Evolutionary conservation across 352 stramenopile genomes (phyloP).

Genomic region (Phytophthora syringae): DNA sequence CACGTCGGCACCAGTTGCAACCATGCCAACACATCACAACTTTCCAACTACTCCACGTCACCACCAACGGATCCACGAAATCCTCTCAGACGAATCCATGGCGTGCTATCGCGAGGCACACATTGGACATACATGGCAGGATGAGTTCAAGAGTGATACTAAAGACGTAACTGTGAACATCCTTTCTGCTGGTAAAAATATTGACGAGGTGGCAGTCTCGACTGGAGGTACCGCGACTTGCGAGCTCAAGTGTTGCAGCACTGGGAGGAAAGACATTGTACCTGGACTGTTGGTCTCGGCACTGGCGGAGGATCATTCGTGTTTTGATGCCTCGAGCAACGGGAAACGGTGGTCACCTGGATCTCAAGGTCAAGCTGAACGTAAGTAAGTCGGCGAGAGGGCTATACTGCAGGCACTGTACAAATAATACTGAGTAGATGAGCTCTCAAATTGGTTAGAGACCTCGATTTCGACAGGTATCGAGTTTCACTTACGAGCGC

Average conservation of each 20-base stretch:
- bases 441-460: no score
- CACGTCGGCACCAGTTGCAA: conserved; percentile 8
- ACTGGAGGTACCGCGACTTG: conserved; percentile 2
- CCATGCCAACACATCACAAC: not conserved
- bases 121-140: conserved; percentile 24
- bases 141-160: conserved; percentile 22
- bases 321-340: conserved; percentile 33
- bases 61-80: not conserved
- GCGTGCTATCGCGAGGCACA: conserved; percentile 40
- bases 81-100: not conserved
- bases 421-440: not conserved
- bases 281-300: conserved; percentile 10
- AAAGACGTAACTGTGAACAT: conserved; percentile 19
- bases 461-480: no score
- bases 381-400: not conserved
- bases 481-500: no score
- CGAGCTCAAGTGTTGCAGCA: conserved; percentile 2
- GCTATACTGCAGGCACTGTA: not conserved
- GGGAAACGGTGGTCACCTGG: not conserved
- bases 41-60: not conserved
- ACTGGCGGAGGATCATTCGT: conserved; percentile 12
- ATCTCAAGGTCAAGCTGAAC: conserved; percentile 16
- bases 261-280: conserved; percentile 10
- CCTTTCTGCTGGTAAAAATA: conserved; percentile 9
- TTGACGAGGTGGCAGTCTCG: conserved; percentile 7